Evolutionary conservation across 176 grass and related monocot genomes (phyloP), one percentile per base, ranked within the genome.

Genomic region (Tuctoria greenei): DNA sequence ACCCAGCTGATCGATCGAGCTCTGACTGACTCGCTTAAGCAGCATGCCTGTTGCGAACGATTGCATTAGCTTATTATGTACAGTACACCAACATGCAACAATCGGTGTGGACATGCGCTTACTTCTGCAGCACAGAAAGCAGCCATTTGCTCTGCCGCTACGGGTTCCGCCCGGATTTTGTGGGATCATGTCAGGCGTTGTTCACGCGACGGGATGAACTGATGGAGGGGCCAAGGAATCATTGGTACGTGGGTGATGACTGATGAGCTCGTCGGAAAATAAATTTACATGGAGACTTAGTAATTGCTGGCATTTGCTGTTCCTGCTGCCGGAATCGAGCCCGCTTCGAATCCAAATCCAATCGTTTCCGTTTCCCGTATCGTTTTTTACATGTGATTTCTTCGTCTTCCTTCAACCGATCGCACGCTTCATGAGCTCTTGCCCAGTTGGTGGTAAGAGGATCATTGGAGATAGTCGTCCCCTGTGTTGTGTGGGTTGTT

Each of bases 181-280:
- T 35, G 85, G 85, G 85, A 87, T 87, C 60, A 67, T 87, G 85
- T 83, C 79, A 61, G 79, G 64, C 64, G 45, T 38, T 72, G 79
- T 59, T 59, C 50, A 50, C 28, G 13, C 23, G 54, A 54, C 60
- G 34, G 34, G 64, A 43, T 34, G 77, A n/a, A 17, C 31, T 69
- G 64, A 69, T 54, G 20, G 12, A 10, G 52, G 35, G 28, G 51
- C 15, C 24, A 55, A 66, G 70, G 71, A 76, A 81, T 86, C 77
- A 25, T 54, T 31, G 21, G 50, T 20, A 0, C 64, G n/a, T 8
- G 64, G 62, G 44, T 24, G 52, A 51, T 56, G 21, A 31, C 31
- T 31, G 31, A 36, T 16, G 64, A 28, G 46, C 52, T 61, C 49
- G 46, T 31, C 31, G 31, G 31, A 31, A 31, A 3, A 31, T n/a